Evolutionary conservation across 306 rosid species (phyloP).

Genomic region (Trichosanthes truncata): DNA sequence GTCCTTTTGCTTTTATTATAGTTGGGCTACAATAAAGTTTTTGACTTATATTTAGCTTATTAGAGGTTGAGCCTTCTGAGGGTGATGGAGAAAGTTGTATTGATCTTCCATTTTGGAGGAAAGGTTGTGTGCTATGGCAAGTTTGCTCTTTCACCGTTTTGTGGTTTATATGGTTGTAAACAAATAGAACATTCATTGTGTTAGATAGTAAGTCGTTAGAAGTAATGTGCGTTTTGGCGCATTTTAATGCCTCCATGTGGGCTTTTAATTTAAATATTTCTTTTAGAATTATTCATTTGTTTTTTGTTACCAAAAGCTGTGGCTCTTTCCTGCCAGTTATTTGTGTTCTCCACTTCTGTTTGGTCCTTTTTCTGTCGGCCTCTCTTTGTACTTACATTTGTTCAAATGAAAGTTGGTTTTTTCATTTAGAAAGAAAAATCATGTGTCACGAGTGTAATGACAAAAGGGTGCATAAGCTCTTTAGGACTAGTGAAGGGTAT

Average conservation of each 20-base stretch:
- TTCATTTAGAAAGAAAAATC: not conserved
- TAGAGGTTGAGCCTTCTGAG: not conserved
- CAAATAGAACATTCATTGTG: not conserved
- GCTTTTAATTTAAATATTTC: not conserved
- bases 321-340: not conserved
- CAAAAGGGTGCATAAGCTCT: not conserved
- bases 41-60: not conserved
- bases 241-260: not conserved
- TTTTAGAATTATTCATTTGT: not conserved
- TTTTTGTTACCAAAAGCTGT: not conserved
- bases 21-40: not conserved
- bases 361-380: not conserved
- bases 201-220: not conserved
- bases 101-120: not conserved
- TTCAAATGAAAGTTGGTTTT: not conserved
- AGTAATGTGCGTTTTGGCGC: not conserved
- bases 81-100: not conserved
- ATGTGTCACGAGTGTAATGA: not conserved
- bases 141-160: not conserved
- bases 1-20: not conserved
- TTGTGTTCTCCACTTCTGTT: not conserved
- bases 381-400: not conserved
- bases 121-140: not conserved
- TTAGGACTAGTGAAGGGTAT: not conserved
- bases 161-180: not conserved